These are phyloP conservation scores for Trypanosoma vivax DNA, from an alignment of 208 protist species.

Conservation along the genomic window DNA sequence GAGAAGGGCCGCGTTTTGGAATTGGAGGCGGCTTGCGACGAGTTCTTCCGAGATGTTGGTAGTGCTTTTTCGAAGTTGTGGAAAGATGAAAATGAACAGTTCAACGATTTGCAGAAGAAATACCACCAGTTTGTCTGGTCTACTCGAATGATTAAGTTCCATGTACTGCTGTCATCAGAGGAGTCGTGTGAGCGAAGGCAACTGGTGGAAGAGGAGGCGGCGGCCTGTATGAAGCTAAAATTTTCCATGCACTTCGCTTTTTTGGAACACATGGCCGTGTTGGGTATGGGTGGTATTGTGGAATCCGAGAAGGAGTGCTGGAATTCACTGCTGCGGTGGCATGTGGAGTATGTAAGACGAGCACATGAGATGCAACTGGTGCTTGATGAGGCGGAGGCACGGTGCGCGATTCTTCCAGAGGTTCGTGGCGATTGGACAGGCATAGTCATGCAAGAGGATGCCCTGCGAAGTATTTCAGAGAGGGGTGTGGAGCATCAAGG, in stretches of 20 bases:
- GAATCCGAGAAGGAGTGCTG: conserved; percentile 7
- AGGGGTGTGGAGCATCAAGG: neutral
- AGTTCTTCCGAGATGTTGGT: conserved; percentile 32
- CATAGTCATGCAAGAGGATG: conserved; percentile 10
- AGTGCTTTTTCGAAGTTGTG: conserved; percentile 28
- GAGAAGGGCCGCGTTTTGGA: conserved; percentile 2
- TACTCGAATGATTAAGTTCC: conserved; percentile 6
- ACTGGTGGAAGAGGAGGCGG: conserved; percentile 22
- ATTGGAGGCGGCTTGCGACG: conserved; percentile 10
- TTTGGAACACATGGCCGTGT: too few relatives aligned
- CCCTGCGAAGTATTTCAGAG: neutral
- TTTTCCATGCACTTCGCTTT: too few relatives aligned
- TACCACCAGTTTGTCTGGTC: conserved; percentile 24
- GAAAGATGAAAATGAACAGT: conserved; percentile 29
- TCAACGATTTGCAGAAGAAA: conserved; percentile 17
- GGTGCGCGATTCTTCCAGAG: conserved; percentile 17
- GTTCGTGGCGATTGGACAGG: conserved; percentile 13
- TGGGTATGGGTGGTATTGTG: too few relatives aligned
- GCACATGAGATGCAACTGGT: neutral
- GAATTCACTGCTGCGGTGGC: conserved; percentile 2
- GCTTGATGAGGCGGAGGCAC: conserved; percentile 5
- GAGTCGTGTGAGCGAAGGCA: conserved; percentile 11
- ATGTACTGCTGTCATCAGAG: conserved; percentile 16
- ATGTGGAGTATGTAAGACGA: neutral
- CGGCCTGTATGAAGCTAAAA: neutral